Percentiles rank a stretch among this genome's conserved stretches.
Conservation (phyloP, 78 protist species). For the Protostelium mycophagum region DNA sequence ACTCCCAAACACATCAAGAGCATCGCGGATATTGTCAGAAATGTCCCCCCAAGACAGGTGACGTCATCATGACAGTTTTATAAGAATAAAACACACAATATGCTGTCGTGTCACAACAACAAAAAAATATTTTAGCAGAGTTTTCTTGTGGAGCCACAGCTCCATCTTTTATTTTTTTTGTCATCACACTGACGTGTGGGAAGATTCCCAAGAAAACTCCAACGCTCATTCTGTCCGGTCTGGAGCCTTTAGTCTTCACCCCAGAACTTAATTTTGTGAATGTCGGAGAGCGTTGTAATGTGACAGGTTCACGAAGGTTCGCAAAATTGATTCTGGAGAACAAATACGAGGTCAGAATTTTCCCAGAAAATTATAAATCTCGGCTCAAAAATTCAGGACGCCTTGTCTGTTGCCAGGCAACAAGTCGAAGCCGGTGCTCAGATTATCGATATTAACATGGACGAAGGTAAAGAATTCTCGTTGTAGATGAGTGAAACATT, state of each 20-base stretch:
- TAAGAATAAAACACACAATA: no score
- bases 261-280: constrained; percentile 82
- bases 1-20: constrained; percentile 93
- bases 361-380: constrained; percentile 81
- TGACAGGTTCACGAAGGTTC: constrained; percentile 94
- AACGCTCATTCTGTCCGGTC: constrained; percentile 68
- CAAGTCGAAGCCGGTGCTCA: constrained; percentile 96
- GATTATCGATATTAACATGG: constrained; percentile 96
- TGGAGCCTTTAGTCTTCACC: constrained; percentile 73
- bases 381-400: constrained; percentile 28
- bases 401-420: constrained; percentile 74
- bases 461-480: constrained; percentile 61
- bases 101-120: no score
- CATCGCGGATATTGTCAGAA: constrained; percentile 48
- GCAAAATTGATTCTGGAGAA: constrained; percentile 72
- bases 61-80: no score
- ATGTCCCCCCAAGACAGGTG: constrained; percentile 28
- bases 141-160: background rate
- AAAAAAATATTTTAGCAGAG: background rate
- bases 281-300: constrained; percentile 99
- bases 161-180: background rate
- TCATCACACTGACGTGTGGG: constrained; percentile 1
- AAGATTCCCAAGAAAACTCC: constrained; percentile 6
- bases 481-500: background rate
- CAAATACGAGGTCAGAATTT: constrained; percentile 89